Conservation (phyloP, 805 yeast genomes). For the Nakazawaea wyomingensis region DNA sequence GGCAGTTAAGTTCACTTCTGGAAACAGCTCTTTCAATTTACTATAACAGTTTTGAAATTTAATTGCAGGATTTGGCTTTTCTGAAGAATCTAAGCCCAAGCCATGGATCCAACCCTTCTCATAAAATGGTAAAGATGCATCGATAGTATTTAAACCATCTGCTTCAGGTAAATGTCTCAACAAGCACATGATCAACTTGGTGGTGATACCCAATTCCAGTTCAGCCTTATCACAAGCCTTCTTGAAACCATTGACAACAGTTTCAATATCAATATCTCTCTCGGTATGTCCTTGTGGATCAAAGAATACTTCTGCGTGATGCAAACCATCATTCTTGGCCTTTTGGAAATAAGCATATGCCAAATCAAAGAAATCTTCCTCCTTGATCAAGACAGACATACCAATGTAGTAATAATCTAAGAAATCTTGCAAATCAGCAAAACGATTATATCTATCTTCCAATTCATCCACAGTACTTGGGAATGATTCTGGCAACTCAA, state of each 20-base stretch:
- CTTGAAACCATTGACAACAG: conserved; percentile 60
- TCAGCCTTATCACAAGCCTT: conserved; percentile 58
- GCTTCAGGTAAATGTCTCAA: conserved; percentile 68
- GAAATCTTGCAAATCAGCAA: conserved; percentile 71
- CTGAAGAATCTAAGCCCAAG: conserved; percentile 78
- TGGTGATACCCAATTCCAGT: conserved; percentile 53
- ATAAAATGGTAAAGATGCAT: conserved; percentile 45
- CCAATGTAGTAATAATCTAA: conserved; percentile 77
- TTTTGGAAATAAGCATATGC: conserved; percentile 69
- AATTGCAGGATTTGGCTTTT: conserved; percentile 72
- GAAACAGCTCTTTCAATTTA: conserved; percentile 39
- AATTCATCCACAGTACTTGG: conserved; percentile 57
- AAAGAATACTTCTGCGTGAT: conserved; percentile 72
- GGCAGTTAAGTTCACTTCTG: conserved; percentile 63
- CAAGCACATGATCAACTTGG: conserved; percentile 76
- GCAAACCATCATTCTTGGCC: conserved; percentile 53
- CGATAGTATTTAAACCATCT: conserved; percentile 53
- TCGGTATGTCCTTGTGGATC: conserved; percentile 84
- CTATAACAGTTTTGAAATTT: conserved; percentile 61
- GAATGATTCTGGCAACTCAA: conserved; percentile 55
- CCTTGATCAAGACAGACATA: conserved; percentile 64
- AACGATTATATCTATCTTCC: conserved; percentile 52
- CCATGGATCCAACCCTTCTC: conserved; percentile 63
- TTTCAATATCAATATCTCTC: conserved; percentile 54
- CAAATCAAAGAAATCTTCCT: conserved; percentile 69